Conservation (phyloP, 768 basidiomycete species). For the Termitomyces sp. region DNA sequence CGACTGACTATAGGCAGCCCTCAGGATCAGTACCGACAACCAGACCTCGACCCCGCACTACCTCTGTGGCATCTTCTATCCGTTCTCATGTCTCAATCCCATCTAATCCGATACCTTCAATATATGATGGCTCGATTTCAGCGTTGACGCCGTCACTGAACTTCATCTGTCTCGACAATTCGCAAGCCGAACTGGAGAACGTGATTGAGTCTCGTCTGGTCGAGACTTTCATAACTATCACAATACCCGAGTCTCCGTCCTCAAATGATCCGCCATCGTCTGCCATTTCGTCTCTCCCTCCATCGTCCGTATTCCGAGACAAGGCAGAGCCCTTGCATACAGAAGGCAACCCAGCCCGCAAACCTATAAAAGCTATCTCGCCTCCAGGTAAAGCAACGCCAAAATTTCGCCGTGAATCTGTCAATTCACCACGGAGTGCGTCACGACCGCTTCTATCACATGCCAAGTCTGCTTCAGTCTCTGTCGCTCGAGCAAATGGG, state of each 20-base stretch:
- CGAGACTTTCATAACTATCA: constrained; percentile 70
- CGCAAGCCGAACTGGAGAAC: constrained; percentile 66
- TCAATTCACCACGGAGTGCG: constrained; percentile 10
- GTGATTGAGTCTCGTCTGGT: constrained; percentile 70
- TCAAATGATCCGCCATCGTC: not conserved
- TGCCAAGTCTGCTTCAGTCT: constrained; percentile 23
- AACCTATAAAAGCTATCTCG: constrained; percentile 16
- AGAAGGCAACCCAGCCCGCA: constrained; percentile 13
- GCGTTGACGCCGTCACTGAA: constrained; percentile 21
- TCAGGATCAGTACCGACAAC: constrained; percentile 28
- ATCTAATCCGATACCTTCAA: constrained; percentile 13
- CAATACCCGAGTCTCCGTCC: constrained; percentile 27
- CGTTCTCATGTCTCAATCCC: constrained; percentile 23
- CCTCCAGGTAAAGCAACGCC: constrained; percentile 16
- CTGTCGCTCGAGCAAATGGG: constrained; percentile 19
- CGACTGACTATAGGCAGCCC: constrained; percentile 12
- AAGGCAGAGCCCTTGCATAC: constrained; percentile 10
- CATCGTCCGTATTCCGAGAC: not conserved
- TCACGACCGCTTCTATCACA: constrained; percentile 13
- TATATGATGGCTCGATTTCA: constrained; percentile 16
- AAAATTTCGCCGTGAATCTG: constrained; percentile 19
- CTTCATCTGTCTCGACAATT: constrained; percentile 50
- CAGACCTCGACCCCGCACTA: constrained; percentile 45
- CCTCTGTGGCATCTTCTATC: constrained; percentile 51
- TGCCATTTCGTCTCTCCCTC: constrained; percentile 1